phyloP scores from a whole-genome alignment of 192 early-diverging fungal genomes.

The Jimgerdemannia flammicorona region DNA sequence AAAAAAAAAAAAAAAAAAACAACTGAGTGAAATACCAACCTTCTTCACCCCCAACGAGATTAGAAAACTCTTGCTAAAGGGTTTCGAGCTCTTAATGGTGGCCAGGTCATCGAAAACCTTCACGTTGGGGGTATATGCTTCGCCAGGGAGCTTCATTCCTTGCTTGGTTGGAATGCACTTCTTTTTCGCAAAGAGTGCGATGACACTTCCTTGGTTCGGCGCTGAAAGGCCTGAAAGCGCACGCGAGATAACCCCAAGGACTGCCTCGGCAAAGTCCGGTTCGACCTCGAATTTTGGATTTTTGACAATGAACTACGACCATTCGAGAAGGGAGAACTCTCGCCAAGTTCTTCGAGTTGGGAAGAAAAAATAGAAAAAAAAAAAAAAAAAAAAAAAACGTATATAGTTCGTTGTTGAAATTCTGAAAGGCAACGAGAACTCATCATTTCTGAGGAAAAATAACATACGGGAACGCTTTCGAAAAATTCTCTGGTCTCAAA shows the following conservation, averaged over 20 bases:
- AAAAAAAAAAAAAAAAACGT: too few relatives aligned
- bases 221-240: slow-evolving; percentile 32
- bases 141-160: slow-evolving; percentile 61
- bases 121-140: slow-evolving; percentile 78
- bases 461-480: too few relatives aligned
- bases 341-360: slow-evolving; percentile 10
- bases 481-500: slow-evolving; percentile 31
- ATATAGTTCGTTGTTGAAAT: too few relatives aligned
- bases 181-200: slow-evolving; percentile 30
- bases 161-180: slow-evolving; percentile 68
- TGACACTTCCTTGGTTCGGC: slow-evolving; percentile 23
- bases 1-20: slow-evolving; percentile 15
- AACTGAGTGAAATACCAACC: slow-evolving; percentile 32
- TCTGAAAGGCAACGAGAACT: too few relatives aligned
- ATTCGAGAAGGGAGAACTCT: slow-evolving; percentile 59
- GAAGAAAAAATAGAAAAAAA: too few relatives aligned
- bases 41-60: too few relatives aligned
- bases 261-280: slow-evolving; percentile 65
- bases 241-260: slow-evolving; percentile 49
- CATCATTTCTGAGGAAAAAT: too few relatives aligned
- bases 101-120: slow-evolving; percentile 83
- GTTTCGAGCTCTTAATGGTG: slow-evolving; percentile 16
- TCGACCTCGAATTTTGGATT: slow-evolving; percentile 32
- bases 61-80: too few relatives aligned
- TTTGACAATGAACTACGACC: slow-evolving; percentile 50